These are phyloP conservation scores for Pseudomonodictys pantanalensis DNA, from an alignment of 495 filamentous ascomycete genomes.

Conservation along the genomic window DNA sequence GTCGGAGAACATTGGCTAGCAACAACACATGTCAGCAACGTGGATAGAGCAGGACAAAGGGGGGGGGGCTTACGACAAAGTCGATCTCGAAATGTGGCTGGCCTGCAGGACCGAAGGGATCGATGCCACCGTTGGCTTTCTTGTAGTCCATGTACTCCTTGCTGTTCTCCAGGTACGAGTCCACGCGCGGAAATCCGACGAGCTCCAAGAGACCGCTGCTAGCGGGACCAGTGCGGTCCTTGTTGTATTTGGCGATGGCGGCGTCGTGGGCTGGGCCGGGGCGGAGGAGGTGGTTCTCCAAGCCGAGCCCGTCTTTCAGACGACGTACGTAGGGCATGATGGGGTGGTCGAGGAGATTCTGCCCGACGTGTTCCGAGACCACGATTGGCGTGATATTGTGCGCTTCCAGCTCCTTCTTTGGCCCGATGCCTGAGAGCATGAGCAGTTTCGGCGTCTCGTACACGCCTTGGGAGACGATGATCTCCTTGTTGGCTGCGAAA, in stretches of 20 bases:
- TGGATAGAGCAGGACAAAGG: background rate
- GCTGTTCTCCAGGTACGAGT: slow-evolving; percentile 49
- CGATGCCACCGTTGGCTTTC: slow-evolving; percentile 50
- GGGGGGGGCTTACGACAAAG: slow-evolving; percentile 44
- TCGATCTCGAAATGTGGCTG: slow-evolving; percentile 67
- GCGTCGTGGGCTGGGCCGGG: slow-evolving; percentile 47
- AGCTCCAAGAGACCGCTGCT: slow-evolving; percentile 54
- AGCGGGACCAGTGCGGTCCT: slow-evolving; percentile 51
- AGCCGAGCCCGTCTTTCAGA: slow-evolving; percentile 53
- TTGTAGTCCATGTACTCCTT: slow-evolving; percentile 52
- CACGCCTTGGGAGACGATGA: slow-evolving; percentile 57
- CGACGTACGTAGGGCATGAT: slow-evolving; percentile 55
- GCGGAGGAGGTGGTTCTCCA: slow-evolving; percentile 56
- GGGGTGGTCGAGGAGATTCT: slow-evolving; percentile 59
- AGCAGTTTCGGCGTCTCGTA: slow-evolving; percentile 60
- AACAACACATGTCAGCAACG: background rate
- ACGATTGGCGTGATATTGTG: slow-evolving; percentile 53
- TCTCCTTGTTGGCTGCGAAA: slow-evolving; percentile 46
- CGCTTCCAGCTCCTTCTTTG: slow-evolving; percentile 49
- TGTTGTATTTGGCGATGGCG: slow-evolving; percentile 48
- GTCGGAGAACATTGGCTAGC: slow-evolving; percentile 52
- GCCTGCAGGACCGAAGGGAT: slow-evolving; percentile 58
- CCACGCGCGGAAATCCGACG: slow-evolving; percentile 57
- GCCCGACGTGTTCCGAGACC: slow-evolving; percentile 51
- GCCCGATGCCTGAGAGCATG: slow-evolving; percentile 65